Evolutionary conservation across 73 alveolate species (phyloP).

Genomic region (Paramecium octaurelia): DNA sequence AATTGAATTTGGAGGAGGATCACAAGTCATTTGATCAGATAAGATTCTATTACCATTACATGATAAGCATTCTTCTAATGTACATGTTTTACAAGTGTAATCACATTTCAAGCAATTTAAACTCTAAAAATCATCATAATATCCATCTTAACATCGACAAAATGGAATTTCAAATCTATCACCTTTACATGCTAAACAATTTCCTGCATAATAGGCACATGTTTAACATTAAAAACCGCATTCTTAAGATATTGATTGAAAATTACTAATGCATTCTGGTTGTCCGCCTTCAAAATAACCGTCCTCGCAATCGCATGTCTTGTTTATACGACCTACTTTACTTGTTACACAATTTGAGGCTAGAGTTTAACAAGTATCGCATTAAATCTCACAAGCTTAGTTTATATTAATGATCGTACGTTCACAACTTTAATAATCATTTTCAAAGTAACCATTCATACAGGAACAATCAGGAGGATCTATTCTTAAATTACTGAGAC

Average conservation of each 20-base stretch:
- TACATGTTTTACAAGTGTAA: neutral
- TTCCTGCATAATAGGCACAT: neutral
- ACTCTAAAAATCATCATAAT: neutral
- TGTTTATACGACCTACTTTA: neutral
- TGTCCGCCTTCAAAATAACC: neutral
- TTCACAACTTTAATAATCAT: neutral
- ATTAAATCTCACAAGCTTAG: neutral
- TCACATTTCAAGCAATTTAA: neutral
- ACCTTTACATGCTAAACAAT: constrained; percentile 10
- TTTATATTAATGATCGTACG: neutral
- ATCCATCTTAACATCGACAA: neutral
- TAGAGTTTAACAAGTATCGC: neutral
- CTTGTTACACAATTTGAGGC: neutral
- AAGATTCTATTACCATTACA: neutral
- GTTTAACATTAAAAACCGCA: neutral
- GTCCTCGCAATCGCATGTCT: neutral
- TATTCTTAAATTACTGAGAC: neutral
- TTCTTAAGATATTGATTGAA: neutral
- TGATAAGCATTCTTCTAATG: neutral
- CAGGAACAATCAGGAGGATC: neutral
- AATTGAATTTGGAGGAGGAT: neutral
- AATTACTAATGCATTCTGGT: neutral
- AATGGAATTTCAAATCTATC: neutral
- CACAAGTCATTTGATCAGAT: neutral
- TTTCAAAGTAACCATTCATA: neutral